These are phyloP conservation scores for Phytophthora quininea DNA, from an alignment of 352 stramenopile species.

Conservation along the genomic window DNA sequence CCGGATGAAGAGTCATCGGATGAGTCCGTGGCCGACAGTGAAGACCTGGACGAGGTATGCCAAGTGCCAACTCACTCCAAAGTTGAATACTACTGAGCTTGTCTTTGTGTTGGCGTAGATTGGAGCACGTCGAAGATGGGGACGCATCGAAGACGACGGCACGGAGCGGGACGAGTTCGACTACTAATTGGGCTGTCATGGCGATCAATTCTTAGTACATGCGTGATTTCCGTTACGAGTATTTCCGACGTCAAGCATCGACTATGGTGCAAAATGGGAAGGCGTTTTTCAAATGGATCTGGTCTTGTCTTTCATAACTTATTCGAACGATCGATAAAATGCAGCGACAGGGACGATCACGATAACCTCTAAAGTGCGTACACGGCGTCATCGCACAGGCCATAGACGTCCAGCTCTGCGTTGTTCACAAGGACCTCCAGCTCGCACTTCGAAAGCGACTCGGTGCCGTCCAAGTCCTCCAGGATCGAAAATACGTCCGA, in stretches of 20 bases:
- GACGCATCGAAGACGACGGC: constrained; percentile 26
- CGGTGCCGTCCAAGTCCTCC: background rate
- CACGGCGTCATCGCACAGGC: background rate
- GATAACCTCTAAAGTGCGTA: background rate
- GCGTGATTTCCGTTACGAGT: background rate
- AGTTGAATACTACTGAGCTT: constrained; percentile 1
- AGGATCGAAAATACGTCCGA: constrained; percentile 16
- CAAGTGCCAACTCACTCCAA: background rate
- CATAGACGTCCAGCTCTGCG: background rate
- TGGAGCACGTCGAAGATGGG: constrained; percentile 25
- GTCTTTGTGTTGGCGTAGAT: constrained; percentile 30
- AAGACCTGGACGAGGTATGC: constrained; percentile 45
- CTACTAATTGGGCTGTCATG: constrained; percentile 18
- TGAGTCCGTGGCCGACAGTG: constrained; percentile 37
- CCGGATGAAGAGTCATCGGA: constrained; percentile 80
- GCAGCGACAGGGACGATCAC: background rate
- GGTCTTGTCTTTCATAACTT: background rate
- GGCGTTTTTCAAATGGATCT: background rate
- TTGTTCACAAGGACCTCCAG: background rate
- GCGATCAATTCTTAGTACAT: background rate
- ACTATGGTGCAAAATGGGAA: background rate
- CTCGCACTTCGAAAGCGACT: constrained; percentile 6
- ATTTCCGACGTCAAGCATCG: background rate
- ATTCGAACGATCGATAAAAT: no score
- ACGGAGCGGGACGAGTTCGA: constrained; percentile 38